Base-by-base conservation (phyloP, 495 filamentous ascomycete genomes). In the Talaromyces adpressus region DNA sequence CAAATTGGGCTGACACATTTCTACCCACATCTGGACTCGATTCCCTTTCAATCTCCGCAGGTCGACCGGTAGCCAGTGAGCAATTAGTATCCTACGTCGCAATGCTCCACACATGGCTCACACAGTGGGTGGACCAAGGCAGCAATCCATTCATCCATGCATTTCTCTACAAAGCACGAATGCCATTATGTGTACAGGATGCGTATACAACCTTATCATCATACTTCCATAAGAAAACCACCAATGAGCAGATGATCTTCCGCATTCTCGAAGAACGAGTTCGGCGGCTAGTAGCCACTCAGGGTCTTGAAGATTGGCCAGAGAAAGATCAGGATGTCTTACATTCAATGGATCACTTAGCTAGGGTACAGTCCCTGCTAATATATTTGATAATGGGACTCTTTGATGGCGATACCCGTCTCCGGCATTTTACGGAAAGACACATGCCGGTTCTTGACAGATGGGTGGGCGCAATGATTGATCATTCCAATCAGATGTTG, bases 71-170 rank as follows among this genome's bases (percentile, higher is more conserved):
- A 16, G 1, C 1, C 25, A 54, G 14, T 29, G 51, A 54, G 4
- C 51, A 29, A 54, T 16, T 54, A 4, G 9, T n/a, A 7, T 54
- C 22, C 14, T 54, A 25, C 11, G 51, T 54, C 23, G 25, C 51
- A 12, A 54, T 54, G 51, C 51, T 54, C 51, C 51, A 20, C 20
- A 29, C 4, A 23, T 54, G 51, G 51, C 51, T 54, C 5, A 29
- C 51, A 5, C 23, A 54, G 14, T 54, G 51, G 51, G 11, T 54
- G 23, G 51, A 54, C 9, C 51, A 54, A 54, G 51, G 51, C 11
- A 54, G 51, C 23, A 54, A 54, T 29, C 51, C 51, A 29, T 54
- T 54, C 14, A 54, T 54, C 20, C 51, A 54, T 54, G 23, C 51
- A 3, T 27, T 27, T 54, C 51, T 54, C 6, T 54, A 54, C 20